Percentiles rank a stretch among this genome's conserved stretches.
These are phyloP conservation scores for Colletotrichum sp. DNA, from an alignment of 2,329 filamentous ascomycete genomes.

Conservation along the genomic window DNA sequence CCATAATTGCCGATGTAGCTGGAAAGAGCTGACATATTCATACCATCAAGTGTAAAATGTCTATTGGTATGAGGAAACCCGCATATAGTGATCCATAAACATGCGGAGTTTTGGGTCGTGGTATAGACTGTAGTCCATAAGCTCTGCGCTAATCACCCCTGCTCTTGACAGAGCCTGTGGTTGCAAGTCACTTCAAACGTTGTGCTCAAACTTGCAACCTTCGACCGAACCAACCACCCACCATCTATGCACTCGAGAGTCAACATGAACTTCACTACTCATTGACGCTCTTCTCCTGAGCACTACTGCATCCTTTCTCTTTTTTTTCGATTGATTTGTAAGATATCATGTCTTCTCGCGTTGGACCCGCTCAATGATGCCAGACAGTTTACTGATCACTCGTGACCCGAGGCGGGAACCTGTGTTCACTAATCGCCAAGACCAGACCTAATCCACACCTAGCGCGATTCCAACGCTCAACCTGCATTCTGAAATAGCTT, in stretches of 20 bases:
- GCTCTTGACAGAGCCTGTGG: neutral
- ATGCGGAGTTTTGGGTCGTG: neutral
- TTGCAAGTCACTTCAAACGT: neutral
- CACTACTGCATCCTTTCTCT: neutral
- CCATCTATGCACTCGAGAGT: neutral
- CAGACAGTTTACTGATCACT: neutral
- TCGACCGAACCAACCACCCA: neutral
- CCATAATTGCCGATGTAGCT: no score
- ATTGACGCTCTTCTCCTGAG: neutral
- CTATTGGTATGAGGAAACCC: no score
- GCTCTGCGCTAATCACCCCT: neutral
- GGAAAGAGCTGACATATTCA: no score
- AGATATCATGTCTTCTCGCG: neutral
- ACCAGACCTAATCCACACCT: neutral
- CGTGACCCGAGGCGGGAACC: neutral
- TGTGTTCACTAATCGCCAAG: neutral
- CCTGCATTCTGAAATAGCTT: neutral
- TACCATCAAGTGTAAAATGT: no score
- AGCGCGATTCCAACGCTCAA: neutral
- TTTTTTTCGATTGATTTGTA: neutral
- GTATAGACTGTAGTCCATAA: neutral
- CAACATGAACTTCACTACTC: neutral
- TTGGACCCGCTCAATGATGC: neutral
- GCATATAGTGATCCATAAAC: no score
- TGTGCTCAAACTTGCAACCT: neutral